Evolutionary conservation across 352 stramenopile species (phyloP), one percentile per base, ranked within the genome.

Genomic region (Globisporangium echinulatum): DNA sequence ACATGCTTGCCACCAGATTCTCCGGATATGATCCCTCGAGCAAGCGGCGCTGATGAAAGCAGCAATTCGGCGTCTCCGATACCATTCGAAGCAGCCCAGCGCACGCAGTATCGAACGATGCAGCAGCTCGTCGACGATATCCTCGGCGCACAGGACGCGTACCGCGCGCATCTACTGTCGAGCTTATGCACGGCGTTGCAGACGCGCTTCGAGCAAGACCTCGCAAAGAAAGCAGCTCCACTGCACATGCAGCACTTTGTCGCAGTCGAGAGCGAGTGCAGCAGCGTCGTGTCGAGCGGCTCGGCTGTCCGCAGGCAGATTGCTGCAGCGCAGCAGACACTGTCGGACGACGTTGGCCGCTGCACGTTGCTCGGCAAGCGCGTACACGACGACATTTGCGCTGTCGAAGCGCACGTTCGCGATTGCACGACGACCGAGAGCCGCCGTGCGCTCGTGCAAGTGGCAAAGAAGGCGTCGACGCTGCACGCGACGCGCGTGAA

Each of bases 381-480:
- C 10, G 15, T 62, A 7, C 49, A 62, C 3, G 37, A 1, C 15
- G 43, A 64, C 49, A 33, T 37, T 8, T 3, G 7, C 7, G 13
- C 33, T 33, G 19, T 60, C 14, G 19, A 53, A 44, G 40, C 10
- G 44, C 50, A 17, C 17, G 43, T 56, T 15, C 46, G 14, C 36
- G 37, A 44, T 19, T 40, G 11, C 33, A 15, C 14, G n/a, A 60
- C 43, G 38, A 19, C 54, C 5, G 56, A 71, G 17, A 68, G 55
- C 57, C 49, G 49, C 0, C 51, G 67, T 5, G 44, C 56, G 8
- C 39, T 72, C 9, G 55, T 62, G 8, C 46, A 57, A 1, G 38
- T 66, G 9, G 33, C 64, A 7, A 74, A 74, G 61, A 74, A 65
- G 37, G 38, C 67, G 5, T 65, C 59, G 13, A 43, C 44, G 9